Conservation (phyloP, 2,329 filamentous ascomycete species). For the Graphiopsis chlorocephala region DNA sequence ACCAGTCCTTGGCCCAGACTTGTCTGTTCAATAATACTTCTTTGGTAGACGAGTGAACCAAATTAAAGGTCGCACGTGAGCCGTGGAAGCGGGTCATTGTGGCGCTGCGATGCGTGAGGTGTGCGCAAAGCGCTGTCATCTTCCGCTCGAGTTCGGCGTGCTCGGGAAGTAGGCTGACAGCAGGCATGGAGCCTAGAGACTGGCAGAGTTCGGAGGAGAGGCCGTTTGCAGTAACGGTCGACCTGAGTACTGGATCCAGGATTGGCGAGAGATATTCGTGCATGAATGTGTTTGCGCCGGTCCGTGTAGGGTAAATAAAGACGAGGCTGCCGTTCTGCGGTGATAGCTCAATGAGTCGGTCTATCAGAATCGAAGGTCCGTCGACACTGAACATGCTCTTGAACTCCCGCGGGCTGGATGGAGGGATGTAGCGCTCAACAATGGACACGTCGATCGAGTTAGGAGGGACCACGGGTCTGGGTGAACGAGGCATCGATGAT, state of each 20-base stretch:
- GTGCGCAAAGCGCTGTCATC: conserved; percentile 26
- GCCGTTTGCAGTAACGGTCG: conserved; percentile 57
- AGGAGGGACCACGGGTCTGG: conserved; percentile 58
- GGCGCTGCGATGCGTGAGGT: conserved; percentile 27
- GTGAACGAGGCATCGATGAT: conserved; percentile 49
- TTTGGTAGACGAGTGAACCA: conserved; percentile 52
- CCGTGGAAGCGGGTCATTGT: conserved; percentile 32
- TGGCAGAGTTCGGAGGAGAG: conserved; percentile 57
- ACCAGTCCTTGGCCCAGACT: conserved; percentile 61
- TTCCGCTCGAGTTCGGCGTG: conserved; percentile 42
- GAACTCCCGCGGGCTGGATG: conserved; percentile 58
- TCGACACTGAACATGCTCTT: conserved; percentile 55
- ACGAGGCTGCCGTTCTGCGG: conserved; percentile 56
- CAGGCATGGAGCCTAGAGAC: conserved; percentile 53
- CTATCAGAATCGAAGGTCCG: conserved; percentile 57
- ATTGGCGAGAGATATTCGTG: conserved; percentile 59
- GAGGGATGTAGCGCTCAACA: conserved; percentile 65
- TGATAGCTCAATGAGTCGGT: conserved; percentile 60
- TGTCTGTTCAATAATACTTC: conserved; percentile 51
- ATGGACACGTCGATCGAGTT: conserved; percentile 59
- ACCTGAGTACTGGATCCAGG: conserved; percentile 59
- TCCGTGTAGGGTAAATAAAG: conserved; percentile 61
- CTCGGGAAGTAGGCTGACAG: conserved; percentile 54
- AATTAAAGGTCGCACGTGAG: conserved; percentile 35
- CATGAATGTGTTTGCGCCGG: conserved; percentile 58